These are phyloP conservation scores for Nakaseomyces kungkrabaensis DNA, from an alignment of 1,139 yeast genomes.

Conservation along the genomic window DNA sequence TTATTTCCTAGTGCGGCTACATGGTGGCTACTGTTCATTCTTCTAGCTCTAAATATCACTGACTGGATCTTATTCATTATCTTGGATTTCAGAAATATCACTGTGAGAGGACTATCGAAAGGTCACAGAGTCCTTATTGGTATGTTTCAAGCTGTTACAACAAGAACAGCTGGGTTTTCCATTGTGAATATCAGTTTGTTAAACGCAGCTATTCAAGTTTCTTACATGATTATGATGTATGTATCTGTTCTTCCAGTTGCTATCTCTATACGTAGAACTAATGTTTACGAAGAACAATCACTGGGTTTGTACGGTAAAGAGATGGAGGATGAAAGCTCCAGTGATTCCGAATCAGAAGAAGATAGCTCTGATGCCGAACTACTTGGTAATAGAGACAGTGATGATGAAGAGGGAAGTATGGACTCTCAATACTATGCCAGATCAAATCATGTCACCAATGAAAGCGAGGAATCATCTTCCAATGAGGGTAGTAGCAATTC, in stretches of 20 bases:
- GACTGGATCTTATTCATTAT: conserved; percentile 75
- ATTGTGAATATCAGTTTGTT: conserved; percentile 58
- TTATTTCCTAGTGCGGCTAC: conserved; percentile 89
- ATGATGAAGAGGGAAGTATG: conserved; percentile 10
- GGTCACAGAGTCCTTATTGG: conserved; percentile 75
- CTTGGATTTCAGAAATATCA: conserved; percentile 52
- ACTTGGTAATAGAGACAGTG: conserved; percentile 5
- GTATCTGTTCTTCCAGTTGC: conserved; percentile 94
- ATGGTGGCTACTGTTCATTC: conserved; percentile 80
- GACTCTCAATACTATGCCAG: conserved; percentile 4
- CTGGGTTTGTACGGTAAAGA: conserved; percentile 62
- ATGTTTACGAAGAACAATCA: conserved; percentile 94
- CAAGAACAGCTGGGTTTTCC: conserved; percentile 88
- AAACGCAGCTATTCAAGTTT: conserved; percentile 88
- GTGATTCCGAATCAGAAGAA: conserved; percentile 16
- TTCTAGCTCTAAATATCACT: conserved; percentile 59
- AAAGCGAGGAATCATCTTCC: conserved; percentile 1
- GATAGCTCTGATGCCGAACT: conserved; percentile 26
- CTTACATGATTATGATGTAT: conserved; percentile 96
- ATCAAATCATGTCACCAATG: neutral
- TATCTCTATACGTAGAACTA: conserved; percentile 89
- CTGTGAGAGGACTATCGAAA: conserved; percentile 41
- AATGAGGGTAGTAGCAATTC: conserved; percentile 6
- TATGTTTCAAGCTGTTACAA: conserved; percentile 79
- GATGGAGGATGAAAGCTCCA: conserved; percentile 18